These are phyloP conservation scores for Priceomyces haplophilus DNA, from an alignment of 805 yeast species.

Conservation along the genomic window DNA sequence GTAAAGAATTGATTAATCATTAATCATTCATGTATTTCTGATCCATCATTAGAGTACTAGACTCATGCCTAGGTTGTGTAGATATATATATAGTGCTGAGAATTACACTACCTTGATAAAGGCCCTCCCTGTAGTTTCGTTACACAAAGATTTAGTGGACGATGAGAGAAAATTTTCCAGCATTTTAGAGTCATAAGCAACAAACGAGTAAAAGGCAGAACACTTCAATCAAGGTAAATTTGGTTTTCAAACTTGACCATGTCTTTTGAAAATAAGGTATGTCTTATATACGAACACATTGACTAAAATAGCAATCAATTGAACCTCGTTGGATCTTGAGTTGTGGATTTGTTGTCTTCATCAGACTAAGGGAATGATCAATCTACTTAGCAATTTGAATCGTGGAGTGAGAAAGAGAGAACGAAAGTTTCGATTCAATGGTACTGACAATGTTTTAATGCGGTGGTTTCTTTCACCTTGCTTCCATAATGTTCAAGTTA, in stretches of 20 bases:
- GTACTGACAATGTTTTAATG: no score
- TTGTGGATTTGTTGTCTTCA: neutral
- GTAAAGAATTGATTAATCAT: neutral
- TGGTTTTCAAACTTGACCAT: conserved; percentile 18
- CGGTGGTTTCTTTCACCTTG: no score
- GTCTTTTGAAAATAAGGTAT: conserved; percentile 50
- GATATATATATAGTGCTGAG: conserved; percentile 3
- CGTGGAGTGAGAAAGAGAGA: no score
- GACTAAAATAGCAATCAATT: neutral
- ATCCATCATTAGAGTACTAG: neutral
- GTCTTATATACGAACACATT: conserved; percentile 15
- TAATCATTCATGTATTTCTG: neutral
- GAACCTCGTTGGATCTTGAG: neutral
- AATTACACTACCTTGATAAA: conserved; percentile 2
- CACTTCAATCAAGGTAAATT: neutral
- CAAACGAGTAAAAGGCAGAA: neutral
- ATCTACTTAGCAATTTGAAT: no score
- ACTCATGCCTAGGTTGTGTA: neutral
- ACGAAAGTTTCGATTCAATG: no score
- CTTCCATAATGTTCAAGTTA: no score
- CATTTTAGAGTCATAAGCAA: neutral
- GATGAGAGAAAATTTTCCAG: conserved; percentile 13
- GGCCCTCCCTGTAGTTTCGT: conserved; percentile 1
- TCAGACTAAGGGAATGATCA: neutral
- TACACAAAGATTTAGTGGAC: conserved; percentile 11